Conservation (phyloP, 2,329 filamentous ascomycete genomes). For the Trichoderma hamatum region DNA sequence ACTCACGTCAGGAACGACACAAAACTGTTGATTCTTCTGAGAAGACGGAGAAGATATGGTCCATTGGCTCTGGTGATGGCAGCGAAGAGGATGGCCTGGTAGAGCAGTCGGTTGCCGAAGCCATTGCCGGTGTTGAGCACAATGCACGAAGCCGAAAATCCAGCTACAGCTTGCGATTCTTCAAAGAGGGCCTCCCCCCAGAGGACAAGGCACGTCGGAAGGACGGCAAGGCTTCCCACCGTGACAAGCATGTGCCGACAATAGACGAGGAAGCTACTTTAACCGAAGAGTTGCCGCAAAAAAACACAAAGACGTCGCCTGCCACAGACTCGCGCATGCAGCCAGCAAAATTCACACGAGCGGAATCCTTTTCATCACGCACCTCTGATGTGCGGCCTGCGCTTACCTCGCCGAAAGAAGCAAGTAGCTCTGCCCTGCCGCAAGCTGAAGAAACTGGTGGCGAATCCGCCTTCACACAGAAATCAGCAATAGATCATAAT, state of each 20-base stretch:
- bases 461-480: conserved; percentile 17
- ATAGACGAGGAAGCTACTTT: conserved; percentile 38
- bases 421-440: not conserved
- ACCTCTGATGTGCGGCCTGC: not conserved
- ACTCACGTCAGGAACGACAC: conserved; percentile 15
- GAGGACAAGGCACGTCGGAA: conserved; percentile 60
- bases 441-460: conserved; percentile 15
- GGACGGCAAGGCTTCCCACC: conserved; percentile 45
- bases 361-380: conserved; percentile 15
- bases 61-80: conserved; percentile 58
- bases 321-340: not conserved
- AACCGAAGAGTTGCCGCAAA: conserved; percentile 9
- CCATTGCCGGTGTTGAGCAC: conserved; percentile 62
- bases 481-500: conserved; percentile 31
- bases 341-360: not conserved
- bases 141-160: conserved; percentile 68
- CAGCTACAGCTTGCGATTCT: conserved; percentile 68
- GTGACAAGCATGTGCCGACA: conserved; percentile 48
- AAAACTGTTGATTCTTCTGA: conserved; percentile 44
- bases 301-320: not conserved
- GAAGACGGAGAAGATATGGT: conserved; percentile 67
- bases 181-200: conserved; percentile 65
- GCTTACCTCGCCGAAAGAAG: conserved; percentile 2
- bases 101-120: conserved; percentile 66
- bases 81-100: conserved; percentile 59